phyloP scores from a whole-genome alignment of 1,284 basidiomycete genomes.

The Puccinia coronata region DNA sequence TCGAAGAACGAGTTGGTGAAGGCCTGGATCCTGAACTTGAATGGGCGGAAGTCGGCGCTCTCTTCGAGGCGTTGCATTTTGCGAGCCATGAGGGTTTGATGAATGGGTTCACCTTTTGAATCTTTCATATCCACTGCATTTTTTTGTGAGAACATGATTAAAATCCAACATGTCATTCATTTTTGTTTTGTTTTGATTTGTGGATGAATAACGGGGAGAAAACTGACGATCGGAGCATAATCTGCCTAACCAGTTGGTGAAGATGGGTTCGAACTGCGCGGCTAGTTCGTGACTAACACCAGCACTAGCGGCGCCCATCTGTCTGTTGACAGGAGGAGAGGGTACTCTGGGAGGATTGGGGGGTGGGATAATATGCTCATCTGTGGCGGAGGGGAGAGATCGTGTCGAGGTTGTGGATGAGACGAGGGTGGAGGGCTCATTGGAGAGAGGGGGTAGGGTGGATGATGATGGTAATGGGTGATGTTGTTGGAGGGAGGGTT shows the following conservation, averaged over 20 bases:
- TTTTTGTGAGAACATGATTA: constrained; percentile 16
- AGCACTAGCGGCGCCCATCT: constrained; percentile 53
- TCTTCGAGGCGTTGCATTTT: constrained; percentile 96
- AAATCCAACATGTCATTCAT: neutral
- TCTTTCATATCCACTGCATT: constrained; percentile 82
- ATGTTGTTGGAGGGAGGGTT: neutral
- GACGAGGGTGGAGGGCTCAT: neutral
- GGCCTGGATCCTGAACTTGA: constrained; percentile 98
- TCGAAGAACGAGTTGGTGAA: constrained; percentile 97
- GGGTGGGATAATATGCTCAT: neutral
- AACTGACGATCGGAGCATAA: constrained; percentile 84
- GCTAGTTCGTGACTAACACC: constrained; percentile 68
- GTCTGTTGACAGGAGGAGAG: constrained; percentile 46
- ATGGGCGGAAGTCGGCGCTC: constrained; percentile 92
- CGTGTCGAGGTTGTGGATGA: neutral
- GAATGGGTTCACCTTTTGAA: constrained; percentile 91
- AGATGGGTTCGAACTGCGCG: constrained; percentile 80
- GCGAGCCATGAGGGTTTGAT: constrained; percentile 93
- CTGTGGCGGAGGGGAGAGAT: neutral
- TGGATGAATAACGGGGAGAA: constrained; percentile 20
- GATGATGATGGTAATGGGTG: neutral
- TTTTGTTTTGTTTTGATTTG: too few relatives aligned
- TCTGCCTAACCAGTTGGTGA: constrained; percentile 82
- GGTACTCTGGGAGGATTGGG: constrained; percentile 14
- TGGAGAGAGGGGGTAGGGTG: neutral